Evolutionary conservation across 1,139 yeast species (phyloP), one percentile per base, ranked within the genome.

Genomic region (Zygoascus hellenicus): DNA sequence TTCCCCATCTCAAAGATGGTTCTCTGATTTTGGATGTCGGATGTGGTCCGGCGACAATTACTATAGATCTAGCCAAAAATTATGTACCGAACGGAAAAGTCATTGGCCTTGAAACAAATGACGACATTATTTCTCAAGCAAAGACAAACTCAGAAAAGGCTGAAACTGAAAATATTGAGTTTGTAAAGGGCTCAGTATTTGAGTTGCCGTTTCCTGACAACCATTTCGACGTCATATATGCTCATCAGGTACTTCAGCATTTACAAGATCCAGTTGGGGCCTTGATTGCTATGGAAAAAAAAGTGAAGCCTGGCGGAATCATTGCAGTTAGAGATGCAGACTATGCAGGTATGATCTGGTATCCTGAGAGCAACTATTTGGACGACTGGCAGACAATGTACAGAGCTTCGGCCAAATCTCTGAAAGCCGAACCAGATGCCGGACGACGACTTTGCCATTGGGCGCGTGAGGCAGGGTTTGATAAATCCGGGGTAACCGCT

Each of bases 31-130:
- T 71, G 16, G 75, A 71, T 51, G 70, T 70, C 13, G 76, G 76
- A 1, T 66, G 69, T 51, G 75, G 75, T 0, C 75, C 75, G 2
- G 75, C 73, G 0, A 59, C 74, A 15, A 71, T 71, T 43, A 67
- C 72, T 10, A 49, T 61, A 14, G 74, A 68, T 48, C 53, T 69
- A 36, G 72, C 69, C n/a, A 52, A 56, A 38, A 64, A 67, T 48
- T 58, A 57, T 31, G 53, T 51, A 7, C 55, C 59, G 2, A 54
- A 67, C 6, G 70, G 70, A 28, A 54, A 52, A 15, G 64, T 70
- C 1, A 53, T 64, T 37, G 75, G 72, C 0, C 52, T 71, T 17
- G 75, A 71, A 30, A 65, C 70, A 14, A 61, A 66, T 1, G 55
- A 56, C 34, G 69, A 58, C 17, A 55, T 70, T 26, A 49, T 70